Evolutionary conservation across 768 basidiomycete genomes (phyloP).

Genomic region (Artomyces pyxidatus): DNA sequence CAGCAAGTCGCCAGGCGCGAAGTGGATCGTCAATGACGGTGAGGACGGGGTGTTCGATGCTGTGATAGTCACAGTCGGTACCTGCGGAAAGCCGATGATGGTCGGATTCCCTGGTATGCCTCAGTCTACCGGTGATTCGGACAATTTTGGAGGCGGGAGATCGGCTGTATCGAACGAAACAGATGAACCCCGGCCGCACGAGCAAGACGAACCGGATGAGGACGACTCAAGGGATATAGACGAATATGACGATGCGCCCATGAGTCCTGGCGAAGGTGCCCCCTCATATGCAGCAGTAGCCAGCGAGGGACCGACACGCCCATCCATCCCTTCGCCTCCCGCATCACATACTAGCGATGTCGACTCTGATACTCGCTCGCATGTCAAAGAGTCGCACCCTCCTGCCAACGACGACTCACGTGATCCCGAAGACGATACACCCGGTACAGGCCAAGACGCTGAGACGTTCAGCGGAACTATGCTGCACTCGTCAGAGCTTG

Average conservation of each 20-base stretch:
- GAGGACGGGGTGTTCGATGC: constrained; percentile 42
- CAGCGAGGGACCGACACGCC: background rate
- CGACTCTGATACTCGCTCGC: no score
- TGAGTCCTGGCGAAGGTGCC: no score
- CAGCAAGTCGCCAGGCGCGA: constrained; percentile 14
- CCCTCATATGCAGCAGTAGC: background rate
- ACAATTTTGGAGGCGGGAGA: background rate
- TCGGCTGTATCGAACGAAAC: background rate
- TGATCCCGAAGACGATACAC: constrained; percentile 10
- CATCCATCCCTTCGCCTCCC: background rate
- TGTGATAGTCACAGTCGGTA: constrained; percentile 40
- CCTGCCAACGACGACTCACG: background rate
- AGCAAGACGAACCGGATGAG: background rate
- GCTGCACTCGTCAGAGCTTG: constrained; percentile 41
- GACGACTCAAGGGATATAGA: no score
- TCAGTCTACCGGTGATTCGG: background rate
- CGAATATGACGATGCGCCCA: no score
- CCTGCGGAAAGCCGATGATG: constrained; percentile 40
- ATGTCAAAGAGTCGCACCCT: background rate
- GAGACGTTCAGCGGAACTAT: constrained; percentile 30
- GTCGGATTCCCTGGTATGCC: constrained; percentile 38
- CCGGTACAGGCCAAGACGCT: constrained; percentile 22
- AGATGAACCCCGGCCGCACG: no score
- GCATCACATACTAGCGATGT: no score
- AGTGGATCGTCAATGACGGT: constrained; percentile 43